These are phyloP conservation scores for Vaccinium macrocarpon DNA, from an alignment of 148 eudicot species.

Conservation along the genomic window DNA sequence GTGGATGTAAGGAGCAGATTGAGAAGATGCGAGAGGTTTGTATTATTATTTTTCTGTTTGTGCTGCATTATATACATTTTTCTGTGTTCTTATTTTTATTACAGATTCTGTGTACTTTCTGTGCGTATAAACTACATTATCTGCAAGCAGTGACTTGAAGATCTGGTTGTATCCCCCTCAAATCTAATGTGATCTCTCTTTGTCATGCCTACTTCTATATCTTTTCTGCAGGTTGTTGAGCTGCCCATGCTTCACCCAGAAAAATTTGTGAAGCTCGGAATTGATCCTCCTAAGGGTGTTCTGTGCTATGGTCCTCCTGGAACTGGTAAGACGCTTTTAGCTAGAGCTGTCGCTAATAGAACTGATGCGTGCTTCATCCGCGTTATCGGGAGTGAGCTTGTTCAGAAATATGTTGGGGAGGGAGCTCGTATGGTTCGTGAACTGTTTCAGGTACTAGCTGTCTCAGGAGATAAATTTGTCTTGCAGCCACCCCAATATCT, in stretches of 20 bases:
- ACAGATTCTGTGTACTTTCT: conserved; percentile 5
- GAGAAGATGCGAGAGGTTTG: conserved; percentile 95
- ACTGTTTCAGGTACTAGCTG: conserved; percentile 74
- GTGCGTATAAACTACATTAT: not conserved
- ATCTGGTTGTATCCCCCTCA: not conserved
- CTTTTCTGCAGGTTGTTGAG: conserved; percentile 78
- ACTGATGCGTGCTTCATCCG: conserved; percentile 99
- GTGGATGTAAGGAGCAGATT: conserved; percentile 98
- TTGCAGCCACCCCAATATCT: not conserved
- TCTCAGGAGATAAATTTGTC: conserved; percentile 2
- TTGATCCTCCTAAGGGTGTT: conserved; percentile 99
- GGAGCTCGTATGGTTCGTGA: conserved; percentile 99
- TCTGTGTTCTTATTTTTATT: not conserved
- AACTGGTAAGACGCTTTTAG: conserved; percentile 91
- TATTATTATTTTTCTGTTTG: not conserved
- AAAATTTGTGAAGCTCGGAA: conserved; percentile 94
- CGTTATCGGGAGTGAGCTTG: conserved; percentile 97
- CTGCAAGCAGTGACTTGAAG: not conserved
- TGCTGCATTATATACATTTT: not conserved
- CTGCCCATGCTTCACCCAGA: conserved; percentile 99
- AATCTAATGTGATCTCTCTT: not conserved
- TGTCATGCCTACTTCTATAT: not conserved
- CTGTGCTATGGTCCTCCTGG: conserved; percentile 99
- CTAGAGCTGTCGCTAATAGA: conserved; percentile 95
- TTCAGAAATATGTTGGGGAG: conserved; percentile 98